phyloP scores from a whole-genome alignment of 208 protist species.

The Leishmania tarentolae region DNA sequence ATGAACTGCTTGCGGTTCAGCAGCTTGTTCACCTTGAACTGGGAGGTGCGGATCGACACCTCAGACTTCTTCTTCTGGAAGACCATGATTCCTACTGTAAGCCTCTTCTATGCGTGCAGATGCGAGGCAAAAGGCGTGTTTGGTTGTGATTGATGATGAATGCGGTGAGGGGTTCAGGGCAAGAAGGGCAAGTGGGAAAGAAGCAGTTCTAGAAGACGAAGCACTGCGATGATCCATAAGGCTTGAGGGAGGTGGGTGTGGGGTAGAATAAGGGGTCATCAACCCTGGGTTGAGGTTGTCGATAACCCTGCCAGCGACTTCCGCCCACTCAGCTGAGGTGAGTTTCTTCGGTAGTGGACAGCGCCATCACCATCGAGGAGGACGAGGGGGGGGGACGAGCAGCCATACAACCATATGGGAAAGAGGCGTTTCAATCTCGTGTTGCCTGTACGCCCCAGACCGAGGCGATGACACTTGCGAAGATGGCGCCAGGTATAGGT shows the following conservation, averaged over 20 bases:
- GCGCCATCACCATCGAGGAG: not conserved
- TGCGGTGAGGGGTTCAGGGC: not conserved
- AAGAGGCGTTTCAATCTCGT: not conserved
- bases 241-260: not conserved
- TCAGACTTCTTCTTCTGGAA: conserved; percentile 94
- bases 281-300: not conserved
- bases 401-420: not conserved
- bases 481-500: not conserved
- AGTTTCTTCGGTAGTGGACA: not conserved
- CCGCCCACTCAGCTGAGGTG: not conserved
- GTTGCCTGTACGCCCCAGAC: not conserved
- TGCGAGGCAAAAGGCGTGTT: not conserved
- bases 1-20: conserved; percentile 99
- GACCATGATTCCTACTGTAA: conserved; percentile 80
- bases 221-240: not conserved
- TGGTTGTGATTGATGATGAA: not conserved
- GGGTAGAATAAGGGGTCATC: not conserved
- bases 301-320: not conserved
- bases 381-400: not conserved
- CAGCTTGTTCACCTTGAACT: conserved; percentile 99
- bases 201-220: not conserved
- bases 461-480: not conserved
- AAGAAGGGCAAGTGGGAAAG: not conserved
- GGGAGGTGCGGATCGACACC: conserved; percentile 94
- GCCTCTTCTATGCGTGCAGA: not conserved